Evolutionary conservation across 306 rosid genomes (phyloP).

Genomic region (Ziziphus jujuba): DNA sequence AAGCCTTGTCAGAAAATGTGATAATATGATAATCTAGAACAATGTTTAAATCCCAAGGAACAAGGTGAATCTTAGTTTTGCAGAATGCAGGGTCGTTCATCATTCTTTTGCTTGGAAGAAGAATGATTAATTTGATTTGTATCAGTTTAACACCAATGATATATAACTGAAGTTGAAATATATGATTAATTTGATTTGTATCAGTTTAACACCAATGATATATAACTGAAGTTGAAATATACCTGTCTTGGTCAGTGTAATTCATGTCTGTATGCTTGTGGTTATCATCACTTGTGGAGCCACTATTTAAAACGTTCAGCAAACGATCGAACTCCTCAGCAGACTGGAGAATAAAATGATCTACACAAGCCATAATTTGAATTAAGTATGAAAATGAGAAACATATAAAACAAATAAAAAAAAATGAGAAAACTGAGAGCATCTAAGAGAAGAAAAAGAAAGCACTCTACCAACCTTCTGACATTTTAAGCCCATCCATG

Average conservation of each 20-base stretch:
- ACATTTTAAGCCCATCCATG: slow-evolving; percentile 34
- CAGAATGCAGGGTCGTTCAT: no score
- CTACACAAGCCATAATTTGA: slow-evolving; percentile 34
- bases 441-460: not conserved
- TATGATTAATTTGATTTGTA: not conserved
- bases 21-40: not conserved
- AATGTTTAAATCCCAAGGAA: not conserved
- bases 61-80: no score
- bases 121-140: not conserved
- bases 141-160: not conserved
- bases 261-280: slow-evolving; percentile 28
- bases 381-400: not conserved
- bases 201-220: not conserved
- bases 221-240: not conserved
- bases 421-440: not conserved
- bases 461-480: slow-evolving; percentile 37
- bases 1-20: not conserved
- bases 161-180: not conserved
- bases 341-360: slow-evolving; percentile 35
- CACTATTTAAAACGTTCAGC: slow-evolving; percentile 29
- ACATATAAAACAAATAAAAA: not conserved
- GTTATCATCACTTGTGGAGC: slow-evolving; percentile 39
- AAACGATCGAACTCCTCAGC: slow-evolving; percentile 36
- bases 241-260: slow-evolving; percentile 57
- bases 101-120: not conserved